A percentile compares a stretch with the other conserved stretches of the same genome.
These are phyloP conservation scores for Oryza nivara DNA, from an alignment of 176 grass and related monocot genomes.

Conservation along the genomic window DNA sequence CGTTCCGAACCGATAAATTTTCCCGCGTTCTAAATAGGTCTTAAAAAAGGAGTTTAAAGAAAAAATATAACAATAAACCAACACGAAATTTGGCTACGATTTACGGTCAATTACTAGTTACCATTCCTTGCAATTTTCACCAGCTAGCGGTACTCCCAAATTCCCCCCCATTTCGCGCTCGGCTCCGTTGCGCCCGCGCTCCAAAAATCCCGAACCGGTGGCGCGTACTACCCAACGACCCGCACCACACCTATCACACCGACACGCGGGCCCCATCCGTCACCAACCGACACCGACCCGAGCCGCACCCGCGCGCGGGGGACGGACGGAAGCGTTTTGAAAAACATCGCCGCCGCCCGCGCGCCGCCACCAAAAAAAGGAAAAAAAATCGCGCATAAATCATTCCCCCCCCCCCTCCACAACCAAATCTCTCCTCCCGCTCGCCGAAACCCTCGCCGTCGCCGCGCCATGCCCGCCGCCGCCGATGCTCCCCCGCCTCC, in stretches of 20 bases:
- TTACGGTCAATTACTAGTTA: too few species aligned
- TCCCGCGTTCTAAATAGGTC: too few species aligned
- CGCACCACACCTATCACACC: background rate
- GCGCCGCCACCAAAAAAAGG: too few species aligned
- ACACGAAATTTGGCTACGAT: too few species aligned
- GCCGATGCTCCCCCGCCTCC: background rate
- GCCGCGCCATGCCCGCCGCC: background rate
- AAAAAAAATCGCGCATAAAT: background rate
- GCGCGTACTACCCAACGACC: background rate
- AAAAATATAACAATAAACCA: too few species aligned
- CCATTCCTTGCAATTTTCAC: too few species aligned
- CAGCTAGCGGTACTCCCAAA: background rate
- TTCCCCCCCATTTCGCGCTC: background rate
- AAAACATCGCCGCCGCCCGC: background rate
- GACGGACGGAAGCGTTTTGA: background rate
- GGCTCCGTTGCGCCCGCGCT: background rate
- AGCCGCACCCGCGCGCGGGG: background rate
- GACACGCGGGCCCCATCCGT: too few species aligned
- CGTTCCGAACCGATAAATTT: too few species aligned
- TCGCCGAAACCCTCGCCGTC: background rate
- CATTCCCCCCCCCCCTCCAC: background rate
- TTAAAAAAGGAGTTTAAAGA: too few species aligned
- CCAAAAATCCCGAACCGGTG: background rate
- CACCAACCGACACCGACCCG: background rate
- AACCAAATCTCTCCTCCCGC: background rate